Base-by-base conservation (phyloP, 306 rosid species). In the Cucurbita argyrosperma region DNA sequence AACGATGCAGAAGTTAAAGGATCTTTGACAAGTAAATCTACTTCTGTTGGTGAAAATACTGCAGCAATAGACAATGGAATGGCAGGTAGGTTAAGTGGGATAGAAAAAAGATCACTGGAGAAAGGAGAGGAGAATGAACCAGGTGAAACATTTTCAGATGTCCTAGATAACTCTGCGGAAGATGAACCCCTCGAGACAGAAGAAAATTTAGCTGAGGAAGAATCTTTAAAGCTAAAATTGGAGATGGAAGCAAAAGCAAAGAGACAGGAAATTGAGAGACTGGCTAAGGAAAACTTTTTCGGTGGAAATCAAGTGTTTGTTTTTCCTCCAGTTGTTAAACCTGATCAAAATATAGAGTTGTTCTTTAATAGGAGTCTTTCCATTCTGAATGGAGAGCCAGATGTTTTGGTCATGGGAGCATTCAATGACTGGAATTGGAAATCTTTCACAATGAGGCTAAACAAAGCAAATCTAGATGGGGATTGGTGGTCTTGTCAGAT, bases 401-500 rank as follows among this genome's bases (percentile, higher is more conserved):
- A 91, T 38, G 77, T 94, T 80, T 73, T 85, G 60, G 87, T 94
- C 54, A 89, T 88, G 90, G 99, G 96, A 77, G 96, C 91, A 60
- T 91, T 89, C 80, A 94, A 94, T 77, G 91, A 88, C 76, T 91
- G 99, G 99, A 86, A 52, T 68, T 94, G 96, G 96, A 94, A 89
- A 82, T 84, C 95, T 78, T 91, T 90, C 79, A 84, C 88, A 3
- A 23, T 57, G 47, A 84, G 83, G 84, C 82, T 94, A 75, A 78
- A 63, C 76, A 85, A 82, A 84, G 75, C 96, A 12, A 64, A 66
- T 71, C 79, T 86, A 38, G 80, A 76, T 43, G 96, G 88, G 65
- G 95, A 94, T 80, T 94, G 99, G 99, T 91, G 97, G 97, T 89
- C 88, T 74, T 91, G 99, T 86, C 87, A 77, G 43, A 26, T 91